Conservation (phyloP, 2,329 filamentous ascomycete genomes). For the Dothidotthia symphoricarpi region DNA sequence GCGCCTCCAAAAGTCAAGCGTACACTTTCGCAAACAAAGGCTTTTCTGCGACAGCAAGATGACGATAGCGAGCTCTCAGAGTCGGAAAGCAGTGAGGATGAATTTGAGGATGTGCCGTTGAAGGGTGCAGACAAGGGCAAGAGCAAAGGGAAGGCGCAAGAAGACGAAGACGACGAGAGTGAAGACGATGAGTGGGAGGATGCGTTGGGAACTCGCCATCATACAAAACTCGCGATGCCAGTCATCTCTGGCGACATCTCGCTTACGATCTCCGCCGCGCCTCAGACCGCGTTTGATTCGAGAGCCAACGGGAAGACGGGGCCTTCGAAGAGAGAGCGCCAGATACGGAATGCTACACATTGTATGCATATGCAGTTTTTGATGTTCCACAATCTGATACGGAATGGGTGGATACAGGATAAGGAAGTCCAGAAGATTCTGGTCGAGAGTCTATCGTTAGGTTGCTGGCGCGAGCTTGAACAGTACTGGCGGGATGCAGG, state of each 20-base stretch:
- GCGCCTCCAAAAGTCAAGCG: slow-evolving; percentile 37
- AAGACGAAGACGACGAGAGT: slow-evolving; percentile 31
- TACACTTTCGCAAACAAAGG: slow-evolving; percentile 35
- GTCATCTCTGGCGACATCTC: slow-evolving; percentile 67
- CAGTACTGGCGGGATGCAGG: slow-evolving; percentile 67
- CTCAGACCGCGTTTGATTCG: slow-evolving; percentile 25
- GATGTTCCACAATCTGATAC: slow-evolving; percentile 83
- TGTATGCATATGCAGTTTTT: slow-evolving; percentile 84
- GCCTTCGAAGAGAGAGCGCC: slow-evolving; percentile 77
- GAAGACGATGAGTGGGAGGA: slow-evolving; percentile 44
- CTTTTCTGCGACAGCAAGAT: slow-evolving; percentile 43
- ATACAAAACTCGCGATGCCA: slow-evolving; percentile 35
- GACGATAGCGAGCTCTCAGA: slow-evolving; percentile 44
- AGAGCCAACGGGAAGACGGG: slow-evolving; percentile 71
- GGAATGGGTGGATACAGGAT: slow-evolving; percentile 41
- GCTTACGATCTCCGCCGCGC: slow-evolving; percentile 57
- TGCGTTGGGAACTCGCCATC: slow-evolving; percentile 41
- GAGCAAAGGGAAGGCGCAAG: slow-evolving; percentile 44
- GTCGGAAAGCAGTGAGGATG: slow-evolving; percentile 44
- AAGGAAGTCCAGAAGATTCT: slow-evolving; percentile 34
- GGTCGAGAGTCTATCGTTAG: slow-evolving; percentile 27
- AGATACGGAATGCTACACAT: slow-evolving; percentile 75
- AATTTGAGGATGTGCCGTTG: slow-evolving; percentile 51
- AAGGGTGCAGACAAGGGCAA: slow-evolving; percentile 34
- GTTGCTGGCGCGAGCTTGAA: slow-evolving; percentile 39